These are phyloP conservation scores for Deuterostichococcus epilithicus DNA, from an alignment of 139 green algal species.

Conservation along the genomic window DNA sequence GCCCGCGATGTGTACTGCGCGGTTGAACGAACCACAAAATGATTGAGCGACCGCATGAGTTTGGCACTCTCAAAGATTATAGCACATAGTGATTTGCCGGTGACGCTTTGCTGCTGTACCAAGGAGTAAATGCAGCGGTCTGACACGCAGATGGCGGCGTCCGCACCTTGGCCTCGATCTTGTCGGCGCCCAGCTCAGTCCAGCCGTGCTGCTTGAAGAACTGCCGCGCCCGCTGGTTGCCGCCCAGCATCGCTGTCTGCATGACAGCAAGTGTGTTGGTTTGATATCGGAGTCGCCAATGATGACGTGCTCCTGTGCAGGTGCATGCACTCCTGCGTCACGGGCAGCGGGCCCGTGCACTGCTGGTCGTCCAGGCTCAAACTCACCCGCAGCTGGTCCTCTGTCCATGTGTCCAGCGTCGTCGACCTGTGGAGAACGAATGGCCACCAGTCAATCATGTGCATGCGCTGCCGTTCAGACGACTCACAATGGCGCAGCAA, in stretches of 20 bases:
- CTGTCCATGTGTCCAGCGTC: slow-evolving; percentile 90
- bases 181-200: slow-evolving; percentile 81
- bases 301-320: no score
- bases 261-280: not conserved
- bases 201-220: slow-evolving; percentile 99
- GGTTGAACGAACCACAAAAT: not conserved
- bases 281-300: not conserved
- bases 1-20: slow-evolving; percentile 89
- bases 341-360: no score
- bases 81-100: not conserved
- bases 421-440: slow-evolving; percentile 63
- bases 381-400: slow-evolving; percentile 88
- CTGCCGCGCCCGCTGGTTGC: slow-evolving; percentile 80
- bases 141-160: not conserved
- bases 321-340: no score
- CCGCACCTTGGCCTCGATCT: slow-evolving; percentile 89
- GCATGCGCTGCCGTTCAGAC: not conserved
- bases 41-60: not conserved
- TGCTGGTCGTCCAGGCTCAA: not conserved
- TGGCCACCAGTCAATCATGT: not conserved
- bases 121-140: not conserved
- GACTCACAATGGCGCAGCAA: not conserved
- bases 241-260: slow-evolving; percentile 80
- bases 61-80: not conserved
- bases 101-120: not conserved